A percentile compares a stretch with the other conserved stretches of the same genome.
Conservation (phyloP, 495 filamentous ascomycete genomes). For the Daldinia loculata region DNA sequence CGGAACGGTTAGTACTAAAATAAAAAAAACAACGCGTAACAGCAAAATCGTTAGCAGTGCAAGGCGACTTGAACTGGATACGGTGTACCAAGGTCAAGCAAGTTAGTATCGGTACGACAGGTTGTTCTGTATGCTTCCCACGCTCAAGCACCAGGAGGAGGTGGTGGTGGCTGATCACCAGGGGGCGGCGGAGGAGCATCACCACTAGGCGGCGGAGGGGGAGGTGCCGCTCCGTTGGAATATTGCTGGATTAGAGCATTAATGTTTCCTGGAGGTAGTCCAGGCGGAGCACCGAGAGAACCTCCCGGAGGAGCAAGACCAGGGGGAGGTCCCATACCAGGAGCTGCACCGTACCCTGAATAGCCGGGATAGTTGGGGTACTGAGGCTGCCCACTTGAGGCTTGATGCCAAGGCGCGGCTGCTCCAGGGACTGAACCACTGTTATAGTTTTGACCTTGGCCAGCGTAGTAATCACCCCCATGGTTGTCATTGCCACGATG, state of each 20-base stretch:
- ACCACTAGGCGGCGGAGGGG: slow-evolving; percentile 57
- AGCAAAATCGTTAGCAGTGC: slow-evolving; percentile 29
- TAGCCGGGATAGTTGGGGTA: slow-evolving; percentile 66
- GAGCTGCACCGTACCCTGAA: slow-evolving; percentile 67
- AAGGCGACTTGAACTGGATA: slow-evolving; percentile 10
- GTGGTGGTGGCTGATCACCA: slow-evolving; percentile 78
- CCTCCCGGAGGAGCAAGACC: slow-evolving; percentile 70
- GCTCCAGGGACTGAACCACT: slow-evolving; percentile 57
- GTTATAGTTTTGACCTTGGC: slow-evolving; percentile 54
- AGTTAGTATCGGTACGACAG: slow-evolving; percentile 36
- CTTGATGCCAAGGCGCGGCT: slow-evolving; percentile 76
- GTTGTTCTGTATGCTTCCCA: slow-evolving; percentile 22
- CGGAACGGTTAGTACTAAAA: slow-evolving; percentile 17
- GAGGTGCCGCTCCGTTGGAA: slow-evolving; percentile 65
- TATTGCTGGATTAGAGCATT: slow-evolving; percentile 75
- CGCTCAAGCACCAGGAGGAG: slow-evolving; percentile 66
- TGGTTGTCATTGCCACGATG: slow-evolving; percentile 50
- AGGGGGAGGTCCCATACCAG: slow-evolving; percentile 62
- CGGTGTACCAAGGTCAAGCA: background rate
- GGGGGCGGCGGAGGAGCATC: slow-evolving; percentile 79
- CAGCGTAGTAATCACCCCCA: slow-evolving; percentile 59
- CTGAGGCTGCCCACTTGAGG: slow-evolving; percentile 61
- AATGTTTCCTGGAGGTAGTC: slow-evolving; percentile 61
- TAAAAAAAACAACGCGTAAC: slow-evolving; percentile 23
- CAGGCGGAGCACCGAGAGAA: slow-evolving; percentile 66